These are phyloP conservation scores for Coemansia sp. DNA, from an alignment of 192 early-diverging fungal genomes.

Conservation along the genomic window DNA sequence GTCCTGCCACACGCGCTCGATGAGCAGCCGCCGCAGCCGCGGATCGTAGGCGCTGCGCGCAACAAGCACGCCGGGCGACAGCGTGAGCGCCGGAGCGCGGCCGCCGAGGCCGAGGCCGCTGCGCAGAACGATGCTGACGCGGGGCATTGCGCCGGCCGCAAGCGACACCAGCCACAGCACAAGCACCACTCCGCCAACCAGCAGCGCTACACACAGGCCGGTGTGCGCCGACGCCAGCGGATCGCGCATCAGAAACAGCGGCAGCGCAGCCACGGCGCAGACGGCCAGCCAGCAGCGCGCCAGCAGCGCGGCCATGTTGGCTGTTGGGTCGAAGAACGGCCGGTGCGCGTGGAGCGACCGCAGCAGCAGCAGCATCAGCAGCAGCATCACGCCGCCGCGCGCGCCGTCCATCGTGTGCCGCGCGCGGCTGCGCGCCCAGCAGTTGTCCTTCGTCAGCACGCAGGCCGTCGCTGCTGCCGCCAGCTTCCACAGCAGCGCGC, in stretches of 20 bases:
- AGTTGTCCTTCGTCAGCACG: conserved; percentile 64
- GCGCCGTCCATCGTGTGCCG: conserved; percentile 55
- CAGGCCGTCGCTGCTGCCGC: conserved; percentile 49
- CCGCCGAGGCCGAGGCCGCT: conserved; percentile 7
- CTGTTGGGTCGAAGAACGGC: conserved; percentile 61
- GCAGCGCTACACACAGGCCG: conserved; percentile 52
- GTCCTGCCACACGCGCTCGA: conserved; percentile 70
- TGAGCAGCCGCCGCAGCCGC: conserved; percentile 52
- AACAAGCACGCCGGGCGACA: conserved; percentile 52
- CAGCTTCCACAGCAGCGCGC: conserved; percentile 61
- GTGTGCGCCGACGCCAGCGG: conserved; percentile 50
- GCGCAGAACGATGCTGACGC: conserved; percentile 52
- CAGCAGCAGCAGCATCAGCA: conserved; percentile 56
- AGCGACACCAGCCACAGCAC: conserved; percentile 48
- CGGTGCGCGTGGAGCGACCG: conserved; percentile 59
- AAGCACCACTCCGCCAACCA: conserved; percentile 49
- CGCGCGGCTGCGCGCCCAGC: conserved; percentile 52
- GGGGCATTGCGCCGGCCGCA: conserved; percentile 42
- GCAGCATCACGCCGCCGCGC: conserved; percentile 53
- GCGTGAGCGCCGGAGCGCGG: conserved; percentile 44
- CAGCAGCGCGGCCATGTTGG: conserved; percentile 57
- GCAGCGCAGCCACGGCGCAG: conserved; percentile 55
- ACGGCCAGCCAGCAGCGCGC: conserved; percentile 48
- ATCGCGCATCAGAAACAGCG: conserved; percentile 55
- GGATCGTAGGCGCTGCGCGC: conserved; percentile 40